Evolutionary conservation across 805 yeast genomes (phyloP), one percentile per base, ranked within the genome.

Genomic region (Sugiyamaella marilandica): DNA sequence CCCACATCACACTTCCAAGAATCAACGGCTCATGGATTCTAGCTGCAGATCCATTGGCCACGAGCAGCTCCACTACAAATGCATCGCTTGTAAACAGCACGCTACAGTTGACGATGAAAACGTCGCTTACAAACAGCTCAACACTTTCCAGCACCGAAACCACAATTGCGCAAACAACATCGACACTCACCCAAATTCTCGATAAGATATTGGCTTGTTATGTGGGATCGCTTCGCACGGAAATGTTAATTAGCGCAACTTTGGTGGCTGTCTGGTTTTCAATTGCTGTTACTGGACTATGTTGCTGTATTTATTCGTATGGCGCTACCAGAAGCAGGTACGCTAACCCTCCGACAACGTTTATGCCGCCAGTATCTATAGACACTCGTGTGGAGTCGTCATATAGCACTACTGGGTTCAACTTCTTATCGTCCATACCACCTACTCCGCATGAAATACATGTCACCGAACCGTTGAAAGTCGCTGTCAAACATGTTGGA

Each of bases 1-100:
- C 90, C 2, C 73, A 80, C 13, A 68, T 90, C 1, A 58, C 70
- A 0, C 63, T 88, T 1, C 95, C 95, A 0, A 60, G 73, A 41
- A 66, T 83, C 13, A 72, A 71, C 45, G 65, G 65, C 29, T 45
- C 37, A 10, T 32, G 32, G 47, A 32, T 26, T 18, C 26, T 10
- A 55, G 64, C 4, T 10, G 24, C 19, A 9, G 29, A 39, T 39
- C 13, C 24, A 16, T 26, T 18, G 24, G 7, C 11, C 24, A 39
- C 18, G 26, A 45, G 14, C 14, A 32, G 19, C 21, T 7, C 10
- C 10, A n/a, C 33, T 4, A 45, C 41, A 31, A 35, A 29, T 35
- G 13, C 18, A 19, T 13, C 21, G 10, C 43, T 19, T 10, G 13
- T 43, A 5, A 26, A 32, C 11, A 16, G 32, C n/a, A 45, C 14